Conservation (phyloP, 2,329 filamentous ascomycete genomes). For the Sarocladiaceae sp. region DNA sequence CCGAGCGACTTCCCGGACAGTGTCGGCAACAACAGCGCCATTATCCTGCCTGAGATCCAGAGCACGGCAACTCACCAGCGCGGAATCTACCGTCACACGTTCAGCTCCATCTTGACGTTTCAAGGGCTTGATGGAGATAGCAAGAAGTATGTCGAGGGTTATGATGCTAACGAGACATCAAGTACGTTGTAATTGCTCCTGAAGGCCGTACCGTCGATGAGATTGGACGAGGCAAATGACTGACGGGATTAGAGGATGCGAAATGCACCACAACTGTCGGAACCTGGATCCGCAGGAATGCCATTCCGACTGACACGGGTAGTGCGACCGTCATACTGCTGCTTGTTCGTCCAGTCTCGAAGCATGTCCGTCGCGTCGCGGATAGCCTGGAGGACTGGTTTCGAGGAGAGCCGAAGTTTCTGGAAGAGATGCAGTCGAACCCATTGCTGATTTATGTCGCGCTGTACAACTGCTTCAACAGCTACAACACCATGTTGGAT, state of each 20-base stretch:
- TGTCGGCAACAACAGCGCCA: background rate
- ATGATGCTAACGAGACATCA: background rate
- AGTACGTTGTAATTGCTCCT: background rate
- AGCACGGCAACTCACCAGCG: background rate
- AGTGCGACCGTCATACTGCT: background rate
- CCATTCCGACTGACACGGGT: background rate
- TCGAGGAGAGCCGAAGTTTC: background rate
- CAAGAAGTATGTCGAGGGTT: background rate
- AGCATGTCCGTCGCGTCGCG: background rate
- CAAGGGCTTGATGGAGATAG: slow-evolving; percentile 1
- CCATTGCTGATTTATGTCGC: background rate
- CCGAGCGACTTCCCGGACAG: background rate
- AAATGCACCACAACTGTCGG: background rate
- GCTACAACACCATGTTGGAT: background rate
- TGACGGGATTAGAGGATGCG: background rate
- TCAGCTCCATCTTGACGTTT: background rate
- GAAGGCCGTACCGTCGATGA: background rate
- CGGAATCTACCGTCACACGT: background rate
- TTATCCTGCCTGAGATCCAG: background rate
- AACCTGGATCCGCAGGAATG: background rate
- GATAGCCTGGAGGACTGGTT: background rate
- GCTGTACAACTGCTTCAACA: slow-evolving; percentile 5
- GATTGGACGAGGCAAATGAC: background rate
- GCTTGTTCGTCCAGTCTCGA: background rate
- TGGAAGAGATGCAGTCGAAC: background rate